Conservation (phyloP, 306 rosid genomes). For the Oemleria cerasiformis region DNA sequence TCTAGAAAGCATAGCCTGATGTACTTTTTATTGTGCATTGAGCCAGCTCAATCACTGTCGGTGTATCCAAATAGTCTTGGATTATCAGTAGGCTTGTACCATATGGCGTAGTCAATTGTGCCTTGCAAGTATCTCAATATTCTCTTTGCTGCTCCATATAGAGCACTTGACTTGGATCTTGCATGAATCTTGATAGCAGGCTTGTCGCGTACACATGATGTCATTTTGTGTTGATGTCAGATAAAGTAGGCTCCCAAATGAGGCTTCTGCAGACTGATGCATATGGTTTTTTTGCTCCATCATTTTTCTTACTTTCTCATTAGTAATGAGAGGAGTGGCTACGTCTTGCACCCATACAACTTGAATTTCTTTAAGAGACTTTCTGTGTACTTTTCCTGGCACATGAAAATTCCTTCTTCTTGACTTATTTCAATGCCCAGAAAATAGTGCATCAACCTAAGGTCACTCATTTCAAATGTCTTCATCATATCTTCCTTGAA, state of each 20-base stretch:
- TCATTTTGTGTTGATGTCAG: neutral
- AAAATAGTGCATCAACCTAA: neutral
- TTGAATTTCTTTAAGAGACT: too few relatives aligned
- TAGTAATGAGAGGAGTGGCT: neutral
- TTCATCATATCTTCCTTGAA: too few relatives aligned
- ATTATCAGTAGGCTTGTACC: neutral
- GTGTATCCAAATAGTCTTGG: neutral
- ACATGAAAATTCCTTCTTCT: neutral
- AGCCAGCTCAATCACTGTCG: neutral
- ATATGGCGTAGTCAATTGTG: neutral
- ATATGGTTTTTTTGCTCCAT: too few relatives aligned
- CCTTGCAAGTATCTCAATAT: too few relatives aligned
- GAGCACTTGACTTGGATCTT: neutral
- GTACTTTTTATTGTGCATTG: conserved; percentile 5
- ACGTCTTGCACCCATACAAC: neutral
- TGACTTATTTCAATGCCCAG: neutral
- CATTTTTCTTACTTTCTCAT: neutral
- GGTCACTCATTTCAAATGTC: conserved; percentile 10
- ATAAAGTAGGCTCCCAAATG: neutral
- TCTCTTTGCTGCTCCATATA: too few relatives aligned
- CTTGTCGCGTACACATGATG: conserved; percentile 14
- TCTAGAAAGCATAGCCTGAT: neutral
- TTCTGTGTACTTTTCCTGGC: too few relatives aligned
- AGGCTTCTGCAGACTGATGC: neutral
- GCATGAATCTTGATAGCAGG: conserved; percentile 17